These are phyloP conservation scores for Wickerhamiella musiphila DNA, from an alignment of 805 yeast species.

Conservation along the genomic window DNA sequence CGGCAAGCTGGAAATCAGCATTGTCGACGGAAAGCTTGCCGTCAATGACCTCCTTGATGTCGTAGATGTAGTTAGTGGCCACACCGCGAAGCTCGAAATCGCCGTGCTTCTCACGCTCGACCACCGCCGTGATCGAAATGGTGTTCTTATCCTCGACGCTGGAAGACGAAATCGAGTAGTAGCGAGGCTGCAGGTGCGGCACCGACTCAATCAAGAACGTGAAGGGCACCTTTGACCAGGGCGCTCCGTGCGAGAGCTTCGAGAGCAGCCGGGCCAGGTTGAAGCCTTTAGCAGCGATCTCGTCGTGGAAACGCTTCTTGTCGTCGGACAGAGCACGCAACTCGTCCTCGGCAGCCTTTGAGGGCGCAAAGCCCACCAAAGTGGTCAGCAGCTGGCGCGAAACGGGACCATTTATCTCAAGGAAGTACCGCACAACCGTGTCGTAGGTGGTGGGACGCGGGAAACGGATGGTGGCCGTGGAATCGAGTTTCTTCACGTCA, in stretches of 20 bases:
- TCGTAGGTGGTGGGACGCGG: slow-evolving; percentile 66
- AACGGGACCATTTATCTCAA: slow-evolving; percentile 84
- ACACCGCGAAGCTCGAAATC: slow-evolving; percentile 56
- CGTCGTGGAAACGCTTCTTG: slow-evolving; percentile 48
- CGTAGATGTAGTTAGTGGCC: slow-evolving; percentile 70
- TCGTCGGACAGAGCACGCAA: slow-evolving; percentile 41
- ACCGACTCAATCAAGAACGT: slow-evolving; percentile 67
- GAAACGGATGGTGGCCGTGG: slow-evolving; percentile 26
- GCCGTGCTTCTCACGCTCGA: slow-evolving; percentile 28
- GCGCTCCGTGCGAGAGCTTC: slow-evolving; percentile 37
- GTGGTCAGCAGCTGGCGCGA: slow-evolving; percentile 72
- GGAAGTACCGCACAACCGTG: slow-evolving; percentile 65
- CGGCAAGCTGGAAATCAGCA: slow-evolving; percentile 54
- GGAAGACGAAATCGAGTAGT: slow-evolving; percentile 89
- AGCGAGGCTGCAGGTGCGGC: slow-evolving; percentile 78
- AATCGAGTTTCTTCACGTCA: slow-evolving; percentile 49
- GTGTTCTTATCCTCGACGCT: slow-evolving; percentile 56
- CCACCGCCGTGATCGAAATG: slow-evolving; percentile 80
- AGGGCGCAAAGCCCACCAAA: slow-evolving; percentile 71
- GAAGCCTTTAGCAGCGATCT: slow-evolving; percentile 41
- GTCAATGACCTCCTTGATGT: slow-evolving; percentile 46
- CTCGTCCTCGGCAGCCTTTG: slow-evolving; percentile 32
- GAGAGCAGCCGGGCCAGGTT: slow-evolving; percentile 65
- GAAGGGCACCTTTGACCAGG: slow-evolving; percentile 74
- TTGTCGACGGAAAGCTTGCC: slow-evolving; percentile 22